These are phyloP conservation scores for Sphagnum tenellum DNA, from an alignment of 225 moss, liverwort and hornwort species.

Conservation along the genomic window DNA sequence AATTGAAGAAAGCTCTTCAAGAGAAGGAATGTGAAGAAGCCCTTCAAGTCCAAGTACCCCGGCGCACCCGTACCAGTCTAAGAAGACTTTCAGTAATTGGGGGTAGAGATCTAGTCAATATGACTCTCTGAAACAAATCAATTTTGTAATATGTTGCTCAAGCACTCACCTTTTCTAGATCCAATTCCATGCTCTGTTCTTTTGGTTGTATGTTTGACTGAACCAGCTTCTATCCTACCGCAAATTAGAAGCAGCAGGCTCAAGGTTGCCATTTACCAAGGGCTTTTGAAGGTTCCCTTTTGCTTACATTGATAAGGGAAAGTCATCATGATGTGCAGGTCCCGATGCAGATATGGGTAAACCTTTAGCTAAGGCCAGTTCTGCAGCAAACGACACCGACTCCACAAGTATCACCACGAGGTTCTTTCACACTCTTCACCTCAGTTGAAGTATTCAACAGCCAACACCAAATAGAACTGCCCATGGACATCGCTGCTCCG, in stretches of 20 bases:
- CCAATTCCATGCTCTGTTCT: no score
- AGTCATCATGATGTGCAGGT: no score
- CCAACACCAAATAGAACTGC: neutral
- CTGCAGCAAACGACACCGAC: no score
- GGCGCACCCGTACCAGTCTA: conserved; percentile 31
- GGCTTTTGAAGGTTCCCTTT: no score
- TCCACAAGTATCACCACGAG: no score
- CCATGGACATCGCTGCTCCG: no score
- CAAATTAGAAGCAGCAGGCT: neutral
- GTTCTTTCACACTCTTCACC: neutral
- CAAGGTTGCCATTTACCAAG: no score
- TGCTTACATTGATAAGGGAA: no score
- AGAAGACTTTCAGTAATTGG: conserved; percentile 36
- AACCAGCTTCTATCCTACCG: neutral
- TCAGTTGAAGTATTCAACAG: neutral
- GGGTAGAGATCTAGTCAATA: conserved; percentile 10
- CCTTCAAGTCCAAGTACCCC: conserved; percentile 3
- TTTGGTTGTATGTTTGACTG: neutral
- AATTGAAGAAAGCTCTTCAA: conserved; percentile 25
- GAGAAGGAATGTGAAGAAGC: conserved; percentile 23
- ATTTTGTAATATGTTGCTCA: no score
- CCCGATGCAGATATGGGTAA: no score
- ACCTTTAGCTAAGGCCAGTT: no score
- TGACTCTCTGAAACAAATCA: neutral
- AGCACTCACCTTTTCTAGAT: no score